Evolutionary conservation across 148 eudicot species (phyloP), one percentile per base, ranked within the genome.

Genomic region (Polygonum aviculare): DNA sequence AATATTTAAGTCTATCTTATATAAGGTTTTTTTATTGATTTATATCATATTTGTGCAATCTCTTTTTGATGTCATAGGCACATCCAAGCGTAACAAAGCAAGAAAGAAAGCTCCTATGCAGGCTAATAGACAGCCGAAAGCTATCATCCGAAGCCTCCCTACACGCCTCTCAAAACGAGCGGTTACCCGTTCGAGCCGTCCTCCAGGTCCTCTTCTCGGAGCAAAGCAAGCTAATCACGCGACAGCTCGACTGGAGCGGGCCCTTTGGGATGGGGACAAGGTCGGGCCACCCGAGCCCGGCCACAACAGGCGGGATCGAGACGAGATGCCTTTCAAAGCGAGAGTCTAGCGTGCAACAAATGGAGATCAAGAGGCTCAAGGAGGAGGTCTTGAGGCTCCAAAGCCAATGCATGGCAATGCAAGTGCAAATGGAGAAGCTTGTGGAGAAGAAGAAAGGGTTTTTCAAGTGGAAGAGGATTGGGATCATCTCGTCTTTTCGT

Each of bases 101-200:
- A 84, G 97, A 89, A 70, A 83, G 90, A 47, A 94, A 90, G 79
- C 80, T 55, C 14, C 80, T 94, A 0, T 90, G 93, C 57, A 79
- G 80, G 50, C 73, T 88, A 51, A 88, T 94, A 9, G 93, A 94
- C 84, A 78, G 80, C 38, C 83, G 90, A 31, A 94, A 94, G 81
- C 90, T 94, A 10, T 87, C 98, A 0, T 79, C 88, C 18, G 98
- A 94, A 74, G 98, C 97, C 70, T 77, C 89, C 12, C 81, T 85
- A 5, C 98, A 91, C 48, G 98, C 95, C 7, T 87, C 93, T 39
- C 92, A 88, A 74, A 94, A 94, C 71, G 97, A 94, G 35, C 78
- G 95, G 12, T 78, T 94, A 36, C 98, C 98, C 0, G 88, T 94
- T 3, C 70, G 98, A 73, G 88, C 91, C 11, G 90, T 90, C 18